A percentile compares a stretch with the other conserved stretches of the same genome.
phyloP scores from a whole-genome alignment of 2,329 filamentous ascomycete genomes.

The Dendryphion nanum region DNA sequence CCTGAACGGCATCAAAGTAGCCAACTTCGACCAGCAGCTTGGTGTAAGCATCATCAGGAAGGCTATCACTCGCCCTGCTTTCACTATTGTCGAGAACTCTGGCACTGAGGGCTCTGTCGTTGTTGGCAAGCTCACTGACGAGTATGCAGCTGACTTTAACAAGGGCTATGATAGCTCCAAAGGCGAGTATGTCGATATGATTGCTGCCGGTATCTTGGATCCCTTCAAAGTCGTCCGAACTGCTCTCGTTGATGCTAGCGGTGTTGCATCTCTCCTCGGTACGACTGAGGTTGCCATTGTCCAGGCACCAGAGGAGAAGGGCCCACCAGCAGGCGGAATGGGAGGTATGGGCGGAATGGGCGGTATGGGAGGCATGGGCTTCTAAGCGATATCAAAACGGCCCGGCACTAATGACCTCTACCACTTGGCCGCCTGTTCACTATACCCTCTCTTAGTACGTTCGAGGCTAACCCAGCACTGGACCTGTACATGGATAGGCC shows the following conservation, averaged over 20 bases:
- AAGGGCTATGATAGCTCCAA: conserved; percentile 95
- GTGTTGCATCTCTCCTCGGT: conserved; percentile 93
- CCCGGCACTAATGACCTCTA: conserved; percentile 27
- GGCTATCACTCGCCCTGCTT: conserved; percentile 92
- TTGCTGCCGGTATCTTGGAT: conserved; percentile 92
- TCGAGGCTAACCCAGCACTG: conserved; percentile 29
- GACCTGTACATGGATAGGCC: conserved; percentile 33
- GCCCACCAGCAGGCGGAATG: conserved; percentile 45
- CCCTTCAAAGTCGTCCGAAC: conserved; percentile 99
- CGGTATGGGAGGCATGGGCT: conserved; percentile 62
- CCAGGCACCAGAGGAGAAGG: conserved; percentile 92
- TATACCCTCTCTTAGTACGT: conserved; percentile 35
- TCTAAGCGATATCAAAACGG: conserved; percentile 44
- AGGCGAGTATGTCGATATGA: conserved; percentile 99
- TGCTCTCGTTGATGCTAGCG: conserved; percentile 88
- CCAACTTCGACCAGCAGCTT: conserved; percentile 99
- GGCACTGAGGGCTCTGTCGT: conserved; percentile 94
- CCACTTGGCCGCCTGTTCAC: conserved; percentile 22
- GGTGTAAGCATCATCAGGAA: conserved; percentile 97
- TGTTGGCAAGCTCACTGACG: conserved; percentile 96
- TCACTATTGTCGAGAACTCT: conserved; percentile 96
- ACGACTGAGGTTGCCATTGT: conserved; percentile 98
- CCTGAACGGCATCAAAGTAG: conserved; percentile 75
- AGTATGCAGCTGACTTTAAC: conserved; percentile 92
- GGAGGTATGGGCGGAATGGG: conserved; percentile 60